Evolutionary conservation across 2,329 filamentous ascomycete species (phyloP).

Genomic region (Fusarium sp.): DNA sequence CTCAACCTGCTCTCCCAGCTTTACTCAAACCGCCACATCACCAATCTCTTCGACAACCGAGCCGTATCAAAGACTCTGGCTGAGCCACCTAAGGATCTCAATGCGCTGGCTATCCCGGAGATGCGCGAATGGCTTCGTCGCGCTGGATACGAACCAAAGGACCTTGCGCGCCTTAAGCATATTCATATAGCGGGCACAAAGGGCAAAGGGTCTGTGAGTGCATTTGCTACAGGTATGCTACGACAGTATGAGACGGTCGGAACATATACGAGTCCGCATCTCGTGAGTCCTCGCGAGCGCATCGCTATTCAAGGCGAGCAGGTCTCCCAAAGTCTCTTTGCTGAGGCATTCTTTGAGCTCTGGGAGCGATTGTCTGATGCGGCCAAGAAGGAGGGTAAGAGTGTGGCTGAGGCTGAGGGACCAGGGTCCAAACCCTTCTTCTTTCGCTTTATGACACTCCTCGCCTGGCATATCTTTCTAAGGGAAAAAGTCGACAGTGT

Average conservation of each 20-base stretch:
- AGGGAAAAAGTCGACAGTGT: constrained; percentile 82
- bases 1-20: constrained; percentile 81
- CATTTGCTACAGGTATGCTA: constrained; percentile 87
- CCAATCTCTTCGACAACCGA: constrained; percentile 61
- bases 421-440: constrained; percentile 85
- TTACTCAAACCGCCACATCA: constrained; percentile 82
- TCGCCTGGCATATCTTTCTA: constrained; percentile 89
- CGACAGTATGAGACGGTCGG: constrained; percentile 69
- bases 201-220: constrained; percentile 91
- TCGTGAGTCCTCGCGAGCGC: constrained; percentile 86
- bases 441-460: constrained; percentile 90
- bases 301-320: constrained; percentile 84
- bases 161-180: constrained; percentile 62
- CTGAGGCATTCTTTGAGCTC: constrained; percentile 84
- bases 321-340: constrained; percentile 77
- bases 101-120: constrained; percentile 83
- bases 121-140: constrained; percentile 84
- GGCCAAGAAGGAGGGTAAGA: constrained; percentile 53
- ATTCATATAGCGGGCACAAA: constrained; percentile 95
- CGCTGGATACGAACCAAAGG: constrained; percentile 75
- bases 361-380: constrained; percentile 75
- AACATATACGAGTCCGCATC: constrained; percentile 88
- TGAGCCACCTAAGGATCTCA: constrained; percentile 68
- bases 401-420: constrained; percentile 63
- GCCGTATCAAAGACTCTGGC: constrained; percentile 49